Conservation (phyloP, 805 yeast species). For the Metschnikowia peoriensis region DNA sequence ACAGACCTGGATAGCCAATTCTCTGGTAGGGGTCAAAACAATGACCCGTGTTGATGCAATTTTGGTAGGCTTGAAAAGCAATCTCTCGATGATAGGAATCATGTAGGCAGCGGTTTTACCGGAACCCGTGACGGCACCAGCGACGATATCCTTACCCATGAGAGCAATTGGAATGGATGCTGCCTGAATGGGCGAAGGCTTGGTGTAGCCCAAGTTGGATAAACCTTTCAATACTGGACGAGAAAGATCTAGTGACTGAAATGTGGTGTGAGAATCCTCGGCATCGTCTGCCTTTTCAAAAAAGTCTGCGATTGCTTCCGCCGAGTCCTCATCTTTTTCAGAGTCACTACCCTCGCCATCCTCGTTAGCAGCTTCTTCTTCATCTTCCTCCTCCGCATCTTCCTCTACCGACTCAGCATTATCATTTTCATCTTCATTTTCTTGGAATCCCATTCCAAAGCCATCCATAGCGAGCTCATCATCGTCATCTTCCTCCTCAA, state of each 20-base stretch:
- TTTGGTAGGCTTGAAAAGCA: conserved; percentile 83
- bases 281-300: conserved; percentile 49
- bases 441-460: conserved; percentile 47
- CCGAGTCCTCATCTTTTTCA: conserved; percentile 57
- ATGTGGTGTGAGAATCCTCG: conserved; percentile 57
- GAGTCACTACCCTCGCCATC: conserved; percentile 20
- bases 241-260: conserved; percentile 76
- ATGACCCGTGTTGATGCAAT: conserved; percentile 87
- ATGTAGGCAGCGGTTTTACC: conserved; percentile 99
- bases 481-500: conserved; percentile 24
- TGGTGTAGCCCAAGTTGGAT: conserved; percentile 74
- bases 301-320: conserved; percentile 79
- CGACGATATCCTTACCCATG: conserved; percentile 93
- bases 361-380: conserved; percentile 19
- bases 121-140: conserved; percentile 99
- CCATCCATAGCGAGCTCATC: conserved; percentile 46
- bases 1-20: conserved; percentile 91
- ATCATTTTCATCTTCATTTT: conserved; percentile 20
- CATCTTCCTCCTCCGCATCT: conserved; percentile 19
- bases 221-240: conserved; percentile 88
- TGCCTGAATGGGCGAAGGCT: conserved; percentile 92
- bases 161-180: conserved; percentile 92
- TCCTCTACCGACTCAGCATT: conserved; percentile 16
- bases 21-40: conserved; percentile 94
- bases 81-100: conserved; percentile 92